Conservation (phyloP, 345 rosid species). For the Durio zibethinus region DNA sequence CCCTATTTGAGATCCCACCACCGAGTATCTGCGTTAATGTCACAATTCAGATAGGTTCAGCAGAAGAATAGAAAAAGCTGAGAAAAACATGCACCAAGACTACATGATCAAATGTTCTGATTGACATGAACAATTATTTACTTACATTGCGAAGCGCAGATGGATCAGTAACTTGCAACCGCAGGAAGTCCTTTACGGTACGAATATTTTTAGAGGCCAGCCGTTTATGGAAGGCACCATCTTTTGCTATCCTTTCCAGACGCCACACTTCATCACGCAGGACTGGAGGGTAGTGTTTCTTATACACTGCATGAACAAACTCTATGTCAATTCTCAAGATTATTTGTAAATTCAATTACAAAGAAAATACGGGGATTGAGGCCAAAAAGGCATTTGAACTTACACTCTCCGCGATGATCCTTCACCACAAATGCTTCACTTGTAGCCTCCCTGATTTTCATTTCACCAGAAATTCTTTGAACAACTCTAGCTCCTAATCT, state of each 20-base stretch:
- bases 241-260: slow-evolving; percentile 64
- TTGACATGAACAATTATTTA: background rate
- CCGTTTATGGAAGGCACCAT: slow-evolving; percentile 41
- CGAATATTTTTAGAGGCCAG: slow-evolving; percentile 22
- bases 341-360: background rate
- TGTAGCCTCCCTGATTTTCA: slow-evolving; percentile 51
- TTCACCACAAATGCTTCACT: slow-evolving; percentile 66
- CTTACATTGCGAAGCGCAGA: slow-evolving; percentile 42
- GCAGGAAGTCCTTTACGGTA: slow-evolving; percentile 47
- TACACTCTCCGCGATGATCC: slow-evolving; percentile 90
- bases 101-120: background rate
- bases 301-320: slow-evolving; percentile 44
- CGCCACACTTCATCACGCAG: slow-evolving; percentile 71
- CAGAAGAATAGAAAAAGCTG: background rate
- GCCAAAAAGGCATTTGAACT: slow-evolving; percentile 22
- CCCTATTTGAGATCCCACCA: slow-evolving; percentile 37
- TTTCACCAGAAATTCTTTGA: slow-evolving; percentile 33
- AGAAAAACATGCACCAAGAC: background rate
- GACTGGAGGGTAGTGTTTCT: slow-evolving; percentile 74
- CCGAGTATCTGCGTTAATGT: slow-evolving; percentile 42
- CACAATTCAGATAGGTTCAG: slow-evolving; percentile 7
- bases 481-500: slow-evolving; percentile 59
- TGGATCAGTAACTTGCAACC: slow-evolving; percentile 21
- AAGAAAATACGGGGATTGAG: slow-evolving; percentile 1
- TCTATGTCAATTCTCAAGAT: background rate